Base-by-base conservation (phyloP, 345 rosid genomes). In the Tarenaya hassleriana region DNA sequence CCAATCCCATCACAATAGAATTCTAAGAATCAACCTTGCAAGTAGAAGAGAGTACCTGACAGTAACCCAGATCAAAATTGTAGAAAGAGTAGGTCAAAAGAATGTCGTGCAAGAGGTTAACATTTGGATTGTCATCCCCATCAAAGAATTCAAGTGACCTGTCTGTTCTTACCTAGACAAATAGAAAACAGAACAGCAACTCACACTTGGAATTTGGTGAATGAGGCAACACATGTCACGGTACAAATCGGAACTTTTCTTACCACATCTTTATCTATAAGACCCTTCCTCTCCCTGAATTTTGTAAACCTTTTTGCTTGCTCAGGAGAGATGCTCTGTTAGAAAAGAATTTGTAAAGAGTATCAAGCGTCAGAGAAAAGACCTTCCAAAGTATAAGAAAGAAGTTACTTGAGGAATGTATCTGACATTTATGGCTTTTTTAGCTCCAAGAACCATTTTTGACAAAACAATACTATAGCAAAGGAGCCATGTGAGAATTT, bases 61-160 rank as follows among this genome's bases (percentile, higher is more conserved):
- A 88, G 73, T 94, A 94, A 52, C 99, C 95, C 38, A 94, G 91
- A 72, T 94, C 99, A 32, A 94, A 94, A 54, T 88, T 88, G 74
- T 88, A 94, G 74, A 94, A 88, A 48, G 95, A 94, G 60, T 86
- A 94, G 0, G 95, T 82, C 80, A 88, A 65, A 6, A 88, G 69
- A 76, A 86, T 82, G 78, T 94, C 92, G 54, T 76, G 91, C 69
- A 94, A 73, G 67, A 65, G 66, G 69, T 70, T 72, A 72, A 88
- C 86, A 56, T 94, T 82, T 52, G 84, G 74, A 80, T 88, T 88
- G 62, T 76, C 94, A 70, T 94, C 97, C 63, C 97, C 95, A 55
- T 80, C 94, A 24, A 81, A 94, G 72, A 78, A 94, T 60, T 75
- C 52, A 42, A 77, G 56, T 0, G 88, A 72, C 64, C 99, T 76